Evolutionary conservation across 371 early-diverging fungal genomes (phyloP), one percentile per base, ranked within the genome.

Genomic region (Mucor mucedo): DNA sequence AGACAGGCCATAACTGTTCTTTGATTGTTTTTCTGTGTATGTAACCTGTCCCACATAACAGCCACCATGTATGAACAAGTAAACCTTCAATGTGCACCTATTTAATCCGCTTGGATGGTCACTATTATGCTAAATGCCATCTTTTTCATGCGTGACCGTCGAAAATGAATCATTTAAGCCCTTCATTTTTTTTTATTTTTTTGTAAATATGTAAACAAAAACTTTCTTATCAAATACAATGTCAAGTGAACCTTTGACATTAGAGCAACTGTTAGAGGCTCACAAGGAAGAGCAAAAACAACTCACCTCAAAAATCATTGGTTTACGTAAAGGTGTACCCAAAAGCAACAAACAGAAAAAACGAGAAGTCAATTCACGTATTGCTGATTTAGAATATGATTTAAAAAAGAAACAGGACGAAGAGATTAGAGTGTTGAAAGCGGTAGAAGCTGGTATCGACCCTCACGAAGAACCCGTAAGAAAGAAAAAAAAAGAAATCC

Each of bases 301-400:
- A 30, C 82, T 97, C 14, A 75, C 80, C n/a, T 84, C 80, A 32
- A 83, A 79, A 50, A 80, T 91, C 32, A 91, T 88, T 1, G 84
- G 83, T 1, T 72, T 97, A 35, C 92, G 93, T 53, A 93, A 92
- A 77, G 69, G 89, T 0, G 89, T 83, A 11, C 84, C 89, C 16
- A 90, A 91, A 70, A 87, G 85, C 29, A 87, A 93, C 78, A 96
- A 95, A 82, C 85, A 87, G 71, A 90, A 90, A 76, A 96, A 95
- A 71, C 88, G 94, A 78, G 95, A 95, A 63, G 83, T 94, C 6
- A 65, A 76, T 5, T 84, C 80, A 2, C 85, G 89, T 28, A 89
- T 93, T 38, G 88, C 86, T 5, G 77, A 70, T n/a, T 68, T 95
- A 65, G 94, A 95, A 68, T 72, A 68, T 7, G 84, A 87, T 57